A percentile compares a stretch with the other conserved stretches of the same genome.
Evolutionary conservation across 2,329 filamentous ascomycete genomes (phyloP).

Genomic region (Sporothrix euskadiensis): DNA sequence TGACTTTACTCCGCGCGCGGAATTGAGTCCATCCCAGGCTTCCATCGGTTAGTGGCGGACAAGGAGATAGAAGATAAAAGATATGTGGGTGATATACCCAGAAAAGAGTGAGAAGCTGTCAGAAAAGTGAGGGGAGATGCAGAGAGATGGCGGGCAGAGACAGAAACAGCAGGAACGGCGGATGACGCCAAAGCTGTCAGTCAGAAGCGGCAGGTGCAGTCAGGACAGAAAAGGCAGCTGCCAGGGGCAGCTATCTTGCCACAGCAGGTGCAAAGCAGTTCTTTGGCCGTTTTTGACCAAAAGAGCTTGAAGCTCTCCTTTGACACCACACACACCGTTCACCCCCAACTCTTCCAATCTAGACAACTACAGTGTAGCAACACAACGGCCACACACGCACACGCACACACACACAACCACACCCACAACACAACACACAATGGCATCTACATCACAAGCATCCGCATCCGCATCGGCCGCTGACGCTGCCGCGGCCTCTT

Average conservation of each 20-base stretch:
- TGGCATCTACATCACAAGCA: background rate
- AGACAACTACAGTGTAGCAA: too few relatives aligned
- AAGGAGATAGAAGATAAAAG: background rate
- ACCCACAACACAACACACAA: background rate
- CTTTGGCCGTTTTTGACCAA: background rate
- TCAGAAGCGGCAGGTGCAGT: background rate
- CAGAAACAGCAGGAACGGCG: background rate
- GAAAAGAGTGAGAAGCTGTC: too few relatives aligned
- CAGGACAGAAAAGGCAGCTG: background rate
- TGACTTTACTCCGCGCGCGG: background rate
- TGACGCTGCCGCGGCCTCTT: background rate
- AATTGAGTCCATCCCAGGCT: constrained; percentile 15
- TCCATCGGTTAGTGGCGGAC: constrained; percentile 25
- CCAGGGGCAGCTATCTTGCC: background rate
- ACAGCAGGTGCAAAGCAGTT: background rate
- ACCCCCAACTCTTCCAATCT: background rate
- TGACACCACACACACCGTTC: background rate
- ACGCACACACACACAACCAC: too few relatives aligned
- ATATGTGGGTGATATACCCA: too few relatives aligned
- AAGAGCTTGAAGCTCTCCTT: background rate
- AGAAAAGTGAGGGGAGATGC: background rate
- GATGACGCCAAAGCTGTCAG: background rate
- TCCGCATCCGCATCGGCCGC: background rate
- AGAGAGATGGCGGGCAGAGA: background rate
- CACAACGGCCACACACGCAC: too few relatives aligned